Conservation (phyloP, 148 eudicot genomes). For the Fallopia convolvulus region DNA sequence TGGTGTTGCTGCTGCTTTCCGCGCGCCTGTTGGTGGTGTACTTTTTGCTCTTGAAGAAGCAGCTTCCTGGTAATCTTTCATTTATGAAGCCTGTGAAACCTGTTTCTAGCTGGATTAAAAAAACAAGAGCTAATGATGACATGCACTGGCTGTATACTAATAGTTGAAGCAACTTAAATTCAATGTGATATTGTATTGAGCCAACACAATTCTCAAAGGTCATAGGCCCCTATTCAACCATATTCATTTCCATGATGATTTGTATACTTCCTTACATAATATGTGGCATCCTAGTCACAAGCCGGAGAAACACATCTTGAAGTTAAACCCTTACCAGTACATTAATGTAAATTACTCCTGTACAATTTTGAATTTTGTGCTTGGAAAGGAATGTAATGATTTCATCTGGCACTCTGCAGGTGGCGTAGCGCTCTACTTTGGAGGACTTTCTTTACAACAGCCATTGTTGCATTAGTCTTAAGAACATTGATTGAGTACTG, state of each 20-base stretch:
- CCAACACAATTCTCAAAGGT: too few species aligned
- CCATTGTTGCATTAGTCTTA: conserved; percentile 21
- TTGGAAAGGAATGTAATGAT: background rate
- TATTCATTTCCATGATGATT: too few species aligned
- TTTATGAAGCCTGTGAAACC: background rate
- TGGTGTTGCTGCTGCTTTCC: conserved; percentile 65
- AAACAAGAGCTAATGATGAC: background rate
- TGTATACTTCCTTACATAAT: too few species aligned
- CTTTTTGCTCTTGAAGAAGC: conserved; percentile 68
- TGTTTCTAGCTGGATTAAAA: background rate
- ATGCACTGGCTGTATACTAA: too few species aligned
- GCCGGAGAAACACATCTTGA: too few species aligned
- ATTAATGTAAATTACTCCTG: background rate
- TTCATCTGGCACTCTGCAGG: conserved; percentile 13
- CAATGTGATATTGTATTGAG: too few species aligned
- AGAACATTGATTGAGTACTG: conserved; percentile 21
- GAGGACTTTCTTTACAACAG: conserved; percentile 26
- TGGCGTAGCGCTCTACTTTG: conserved; percentile 28
- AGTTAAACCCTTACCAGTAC: background rate
- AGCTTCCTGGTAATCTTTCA: conserved; percentile 41
- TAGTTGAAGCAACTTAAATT: too few species aligned
- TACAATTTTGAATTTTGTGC: background rate
- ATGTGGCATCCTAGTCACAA: too few species aligned
- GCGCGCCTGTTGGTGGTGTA: conserved; percentile 66
- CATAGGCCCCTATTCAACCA: too few species aligned